These are phyloP conservation scores for Emmonsia crescens DNA, from an alignment of 2,329 filamentous ascomycete genomes.

Conservation along the genomic window DNA sequence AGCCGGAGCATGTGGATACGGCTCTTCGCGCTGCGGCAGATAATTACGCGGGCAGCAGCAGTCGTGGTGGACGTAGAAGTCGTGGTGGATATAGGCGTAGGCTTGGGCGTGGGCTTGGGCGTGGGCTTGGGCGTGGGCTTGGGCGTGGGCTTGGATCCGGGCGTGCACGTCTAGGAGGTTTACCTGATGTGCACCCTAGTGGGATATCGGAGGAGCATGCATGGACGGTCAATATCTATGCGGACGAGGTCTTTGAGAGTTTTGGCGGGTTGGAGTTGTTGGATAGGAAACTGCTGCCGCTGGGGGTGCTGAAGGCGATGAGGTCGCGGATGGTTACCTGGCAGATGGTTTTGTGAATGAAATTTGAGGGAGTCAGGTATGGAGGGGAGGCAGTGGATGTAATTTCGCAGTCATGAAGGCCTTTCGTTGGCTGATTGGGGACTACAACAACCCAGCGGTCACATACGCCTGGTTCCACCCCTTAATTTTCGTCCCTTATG, in stretches of 20 bases:
- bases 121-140: too few relatives aligned
- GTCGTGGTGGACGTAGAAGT: not conserved
- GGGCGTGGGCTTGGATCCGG: too few relatives aligned
- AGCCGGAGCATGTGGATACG: constrained; percentile 11
- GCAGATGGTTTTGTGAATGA: constrained; percentile 33
- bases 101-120: not conserved
- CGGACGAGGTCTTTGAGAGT: constrained; percentile 22
- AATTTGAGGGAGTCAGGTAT: too few relatives aligned
- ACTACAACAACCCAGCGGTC: too few relatives aligned
- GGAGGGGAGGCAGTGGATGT: not conserved
- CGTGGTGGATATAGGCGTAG: not conserved
- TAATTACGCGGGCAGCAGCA: not conserved
- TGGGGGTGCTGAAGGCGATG: constrained; percentile 32
- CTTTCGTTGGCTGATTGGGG: too few relatives aligned
- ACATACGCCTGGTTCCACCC: too few relatives aligned
- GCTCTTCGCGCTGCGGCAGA: not conserved
- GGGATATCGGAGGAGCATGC: constrained; percentile 18
- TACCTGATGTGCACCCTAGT: constrained; percentile 10
- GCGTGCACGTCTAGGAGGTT: too few relatives aligned
- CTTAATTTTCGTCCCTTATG: too few relatives aligned
- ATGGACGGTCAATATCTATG: constrained; percentile 30
- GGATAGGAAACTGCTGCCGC: constrained; percentile 31
- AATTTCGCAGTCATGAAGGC: not conserved
- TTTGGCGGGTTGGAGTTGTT: constrained; percentile 30
- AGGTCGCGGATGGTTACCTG: constrained; percentile 32